Conservation (phyloP, 225 moss, liverwort and hornwort species). For the Sphagnum contortum region DNA sequence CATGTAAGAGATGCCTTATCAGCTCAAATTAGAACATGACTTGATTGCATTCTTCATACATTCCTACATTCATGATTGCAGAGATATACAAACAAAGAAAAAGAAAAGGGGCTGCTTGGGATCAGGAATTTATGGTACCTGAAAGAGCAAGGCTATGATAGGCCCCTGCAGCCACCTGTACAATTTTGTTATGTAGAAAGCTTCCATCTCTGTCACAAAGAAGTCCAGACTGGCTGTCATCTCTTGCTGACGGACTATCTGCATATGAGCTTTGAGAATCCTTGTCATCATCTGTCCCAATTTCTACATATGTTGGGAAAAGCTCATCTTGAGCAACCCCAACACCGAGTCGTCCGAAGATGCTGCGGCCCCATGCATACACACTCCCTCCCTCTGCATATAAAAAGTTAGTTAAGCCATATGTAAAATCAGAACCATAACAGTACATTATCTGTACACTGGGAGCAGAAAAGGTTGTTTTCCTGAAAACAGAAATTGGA, state of each 20-base stretch:
- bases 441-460: too few species aligned
- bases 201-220: conserved; percentile 21
- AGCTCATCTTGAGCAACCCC: conserved; percentile 48
- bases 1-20: too few species aligned
- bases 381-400: conserved; percentile 46
- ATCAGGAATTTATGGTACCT: conserved; percentile 11
- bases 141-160: conserved; percentile 58
- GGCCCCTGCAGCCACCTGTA: conserved; percentile 41
- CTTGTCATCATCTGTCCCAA: conserved; percentile 19
- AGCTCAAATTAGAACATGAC: too few species aligned
- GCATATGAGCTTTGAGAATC: conserved; percentile 30
- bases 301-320: conserved; percentile 38
- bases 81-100: too few species aligned
- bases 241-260: conserved; percentile 17
- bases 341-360: conserved; percentile 45
- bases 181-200: conserved; percentile 12
- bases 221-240: conserved; percentile 17
- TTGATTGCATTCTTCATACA: too few species aligned
- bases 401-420: too few species aligned
- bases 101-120: too few species aligned
- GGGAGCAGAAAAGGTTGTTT: too few species aligned
- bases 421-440: too few species aligned
- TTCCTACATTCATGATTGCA: too few species aligned
- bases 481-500: too few species aligned
- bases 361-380: conserved; percentile 55